Evolutionary conservation across 495 filamentous ascomycete genomes (phyloP), one percentile per base, ranked within the genome.

Genomic region (Hyaloscypha hepaticicola): DNA sequence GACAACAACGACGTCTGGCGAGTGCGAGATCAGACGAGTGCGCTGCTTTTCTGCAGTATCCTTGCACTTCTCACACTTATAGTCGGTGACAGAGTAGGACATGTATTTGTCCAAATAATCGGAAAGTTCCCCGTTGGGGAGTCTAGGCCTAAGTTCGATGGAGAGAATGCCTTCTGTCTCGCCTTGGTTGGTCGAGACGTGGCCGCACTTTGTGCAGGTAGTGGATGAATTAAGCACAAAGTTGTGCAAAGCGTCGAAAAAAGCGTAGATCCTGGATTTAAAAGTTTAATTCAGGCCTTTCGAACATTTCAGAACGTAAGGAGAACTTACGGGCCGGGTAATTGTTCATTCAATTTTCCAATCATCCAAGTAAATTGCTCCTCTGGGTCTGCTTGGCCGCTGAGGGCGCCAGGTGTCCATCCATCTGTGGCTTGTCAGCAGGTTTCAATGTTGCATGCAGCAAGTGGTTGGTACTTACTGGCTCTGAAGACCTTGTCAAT

Each of bases 301-400:
- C 16, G 38, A 16, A 16, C 38, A 16, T 45, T 45, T 1, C 31
- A 19, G 19, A 22, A n/a, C n/a, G n/a, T n/a, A n/a, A 26, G 26
- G 28, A 25, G 24, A 41, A 61, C 53, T 64, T 63, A 70, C 66
- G 41, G 33, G 5, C 25, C 5, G 1, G 66, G 61, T 6, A 73
- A 27, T 22, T 73, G 63, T 8, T 58, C 26, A 6, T 31, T 38
- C 26, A 71, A 41, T 16, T 55, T 45, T 12, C 48, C 45, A 12
- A 69, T 27, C 1, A 73, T 58, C 66, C 62, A 69, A 11, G 38
- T 49, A 0, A 67, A 25, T 45, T 67, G 66, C 19, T 71, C 71
- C 6, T 71, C 66, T 4, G 71, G 66, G 45, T 73, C 71, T 5
- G 63, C 69, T 38, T 73, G 71, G 3, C 58, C 66, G 21, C 6